These are phyloP conservation scores for Moelleriella libera DNA, from an alignment of 2,329 filamentous ascomycete species.

Conservation along the genomic window DNA sequence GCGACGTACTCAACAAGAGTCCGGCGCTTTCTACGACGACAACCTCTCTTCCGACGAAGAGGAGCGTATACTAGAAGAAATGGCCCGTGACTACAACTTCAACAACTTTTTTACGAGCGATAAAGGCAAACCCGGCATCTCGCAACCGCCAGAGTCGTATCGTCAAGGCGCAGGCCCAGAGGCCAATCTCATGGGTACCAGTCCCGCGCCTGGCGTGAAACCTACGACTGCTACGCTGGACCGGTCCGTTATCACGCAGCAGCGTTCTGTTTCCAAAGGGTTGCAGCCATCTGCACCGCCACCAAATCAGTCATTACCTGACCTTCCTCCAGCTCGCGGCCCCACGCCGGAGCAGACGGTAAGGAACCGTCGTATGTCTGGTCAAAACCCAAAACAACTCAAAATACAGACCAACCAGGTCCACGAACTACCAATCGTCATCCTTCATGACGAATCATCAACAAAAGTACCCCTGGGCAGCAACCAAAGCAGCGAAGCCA, in stretches of 20 bases:
- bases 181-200: constrained; percentile 40
- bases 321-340: constrained; percentile 22
- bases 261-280: constrained; percentile 6
- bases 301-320: constrained; percentile 31
- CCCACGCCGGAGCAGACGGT: constrained; percentile 36
- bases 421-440: constrained; percentile 8
- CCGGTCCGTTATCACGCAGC: constrained; percentile 15
- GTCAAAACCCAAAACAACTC: constrained; percentile 65
- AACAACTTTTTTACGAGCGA: constrained; percentile 61
- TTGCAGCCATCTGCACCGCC: constrained; percentile 26
- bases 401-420: constrained; percentile 64
- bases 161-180: constrained; percentile 64
- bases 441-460: constrained; percentile 1
- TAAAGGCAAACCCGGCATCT: constrained; percentile 38
- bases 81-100: constrained; percentile 70
- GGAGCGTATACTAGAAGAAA: constrained; percentile 70
- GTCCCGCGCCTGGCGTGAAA: constrained; percentile 32
- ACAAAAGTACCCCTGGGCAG: constrained; percentile 4
- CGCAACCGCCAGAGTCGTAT: constrained; percentile 41
- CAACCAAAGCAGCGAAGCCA: constrained; percentile 3
- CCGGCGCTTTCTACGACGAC: constrained; percentile 48
- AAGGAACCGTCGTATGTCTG: constrained; percentile 64
- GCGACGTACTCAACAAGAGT: constrained; percentile 8
- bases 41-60: constrained; percentile 52
- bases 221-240: constrained; percentile 55